A percentile compares a stretch with the other conserved stretches of the same genome.
Evolutionary conservation across 768 basidiomycete species (phyloP).

Genomic region (Trametopsis cervina): DNA sequence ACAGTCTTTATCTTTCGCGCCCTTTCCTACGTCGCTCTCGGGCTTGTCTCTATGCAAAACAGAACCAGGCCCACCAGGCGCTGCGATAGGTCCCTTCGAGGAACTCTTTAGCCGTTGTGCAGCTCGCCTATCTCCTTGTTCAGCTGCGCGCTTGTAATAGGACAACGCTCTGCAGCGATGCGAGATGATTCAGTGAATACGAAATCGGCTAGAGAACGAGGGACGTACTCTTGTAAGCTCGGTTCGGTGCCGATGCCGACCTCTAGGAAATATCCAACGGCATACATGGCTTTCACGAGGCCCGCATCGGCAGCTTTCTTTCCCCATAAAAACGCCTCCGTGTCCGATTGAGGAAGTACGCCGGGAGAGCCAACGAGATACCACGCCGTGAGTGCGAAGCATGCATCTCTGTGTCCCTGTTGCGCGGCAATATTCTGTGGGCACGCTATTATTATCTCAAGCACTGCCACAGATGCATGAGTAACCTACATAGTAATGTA

Average conservation of each 20-base stretch:
- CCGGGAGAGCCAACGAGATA: conserved; percentile 98
- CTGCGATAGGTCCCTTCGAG: conserved; percentile 43
- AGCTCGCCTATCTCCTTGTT: conserved; percentile 91
- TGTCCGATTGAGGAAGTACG: conserved; percentile 96
- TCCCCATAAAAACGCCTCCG: conserved; percentile 97
- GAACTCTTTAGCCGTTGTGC: conserved; percentile 69
- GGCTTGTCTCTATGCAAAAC: conserved; percentile 47
- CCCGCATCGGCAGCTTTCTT: conserved; percentile 91
- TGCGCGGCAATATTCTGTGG: conserved; percentile 95
- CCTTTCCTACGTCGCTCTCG: conserved; percentile 33
- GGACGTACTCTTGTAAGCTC: conserved; percentile 58
- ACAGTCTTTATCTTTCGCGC: conserved; percentile 62
- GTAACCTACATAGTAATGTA: conserved; percentile 90
- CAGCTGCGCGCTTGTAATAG: conserved; percentile 89
- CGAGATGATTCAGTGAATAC: background rate
- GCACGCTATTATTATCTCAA: conserved; percentile 6
- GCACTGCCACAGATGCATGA: background rate
- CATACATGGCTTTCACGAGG: conserved; percentile 94
- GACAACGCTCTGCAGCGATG: conserved; percentile 45
- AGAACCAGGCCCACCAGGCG: conserved; percentile 55
- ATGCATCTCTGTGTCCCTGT: conserved; percentile 93
- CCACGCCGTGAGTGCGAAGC: conserved; percentile 98
- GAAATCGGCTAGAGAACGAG: conserved; percentile 8
- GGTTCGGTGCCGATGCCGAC: conserved; percentile 82
- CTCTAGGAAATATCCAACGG: conserved; percentile 95